Conservation (phyloP, 2,329 filamentous ascomycete genomes). For the Xenosphaeropsis pyriputrescens region DNA sequence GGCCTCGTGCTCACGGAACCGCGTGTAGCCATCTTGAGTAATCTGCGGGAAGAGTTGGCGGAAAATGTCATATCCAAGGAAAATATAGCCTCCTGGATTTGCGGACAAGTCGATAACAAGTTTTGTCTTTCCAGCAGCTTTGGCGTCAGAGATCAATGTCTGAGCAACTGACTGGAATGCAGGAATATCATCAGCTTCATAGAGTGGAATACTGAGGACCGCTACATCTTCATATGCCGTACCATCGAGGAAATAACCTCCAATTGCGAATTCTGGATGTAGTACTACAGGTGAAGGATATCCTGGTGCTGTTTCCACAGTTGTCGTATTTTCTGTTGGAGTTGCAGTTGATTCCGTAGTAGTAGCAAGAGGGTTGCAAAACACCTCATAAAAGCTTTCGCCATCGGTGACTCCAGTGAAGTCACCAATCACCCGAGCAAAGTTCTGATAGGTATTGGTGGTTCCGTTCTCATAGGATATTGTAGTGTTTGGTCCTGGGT, state of each 20-base stretch:
- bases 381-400: conserved; percentile 12
- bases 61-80: conserved; percentile 33
- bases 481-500: conserved; percentile 23
- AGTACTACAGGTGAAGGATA: conserved; percentile 13
- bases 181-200: conserved; percentile 8
- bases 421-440: conserved; percentile 20
- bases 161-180: conserved; percentile 15
- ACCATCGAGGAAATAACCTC: conserved; percentile 15
- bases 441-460: conserved; percentile 16
- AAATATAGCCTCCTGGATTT: conserved; percentile 41
- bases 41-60: conserved; percentile 19
- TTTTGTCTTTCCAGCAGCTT: conserved; percentile 34
- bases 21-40: conserved; percentile 13
- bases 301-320: conserved; percentile 4
- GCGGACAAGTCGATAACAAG: conserved; percentile 48
- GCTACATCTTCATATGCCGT: conserved; percentile 15
- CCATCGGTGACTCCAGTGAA: conserved; percentile 17
- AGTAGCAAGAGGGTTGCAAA: conserved; percentile 6
- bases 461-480: conserved; percentile 25
- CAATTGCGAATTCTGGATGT: conserved; percentile 11
- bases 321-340: neutral
- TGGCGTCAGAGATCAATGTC: conserved; percentile 29
- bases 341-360: neutral
- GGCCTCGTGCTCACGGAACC: conserved; percentile 11
- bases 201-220: conserved; percentile 13